These are phyloP conservation scores for Penicillium fimorum DNA, from an alignment of 495 filamentous ascomycete genomes.

Conservation along the genomic window DNA sequence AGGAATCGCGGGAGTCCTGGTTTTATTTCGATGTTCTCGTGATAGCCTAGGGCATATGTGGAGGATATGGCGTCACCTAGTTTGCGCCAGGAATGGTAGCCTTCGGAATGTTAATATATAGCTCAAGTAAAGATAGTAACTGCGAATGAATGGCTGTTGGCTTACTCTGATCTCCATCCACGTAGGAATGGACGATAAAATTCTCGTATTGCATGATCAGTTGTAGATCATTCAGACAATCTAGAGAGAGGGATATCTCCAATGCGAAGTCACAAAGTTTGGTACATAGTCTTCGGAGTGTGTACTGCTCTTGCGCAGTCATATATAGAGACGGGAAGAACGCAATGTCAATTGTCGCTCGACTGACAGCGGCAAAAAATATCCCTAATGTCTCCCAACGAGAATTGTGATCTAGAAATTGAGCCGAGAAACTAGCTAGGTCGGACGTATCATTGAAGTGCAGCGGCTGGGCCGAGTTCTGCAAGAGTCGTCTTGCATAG, in stretches of 20 bases:
- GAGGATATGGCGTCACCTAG: constrained; percentile 44
- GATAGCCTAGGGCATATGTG: constrained; percentile 45
- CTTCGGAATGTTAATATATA: constrained; percentile 19
- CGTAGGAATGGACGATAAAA: constrained; percentile 44
- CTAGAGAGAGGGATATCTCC: constrained; percentile 41
- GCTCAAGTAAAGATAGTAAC: not conserved
- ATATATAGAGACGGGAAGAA: constrained; percentile 37
- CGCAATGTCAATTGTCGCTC: constrained; percentile 35
- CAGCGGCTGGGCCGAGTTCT: constrained; percentile 35
- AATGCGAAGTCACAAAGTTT: constrained; percentile 34
- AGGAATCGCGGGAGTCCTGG: constrained; percentile 33
- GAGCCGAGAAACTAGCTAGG: constrained; percentile 28
- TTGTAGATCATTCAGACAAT: constrained; percentile 46
- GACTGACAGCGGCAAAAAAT: constrained; percentile 38
- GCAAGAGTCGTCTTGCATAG: constrained; percentile 33
- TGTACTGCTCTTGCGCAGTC: constrained; percentile 27
- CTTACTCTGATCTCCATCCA: constrained; percentile 48
- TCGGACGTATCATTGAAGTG: constrained; percentile 22
- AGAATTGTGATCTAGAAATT: constrained; percentile 35
- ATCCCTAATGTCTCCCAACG: constrained; percentile 46
- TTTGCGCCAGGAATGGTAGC: constrained; percentile 45
- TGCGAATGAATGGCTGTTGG: not conserved
- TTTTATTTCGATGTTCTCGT: constrained; percentile 38
- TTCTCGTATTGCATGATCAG: constrained; percentile 47
- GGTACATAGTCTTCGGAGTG: constrained; percentile 28